phyloP scores from a whole-genome alignment of 257 asterid species.

The Gentiana macrophylla region DNA sequence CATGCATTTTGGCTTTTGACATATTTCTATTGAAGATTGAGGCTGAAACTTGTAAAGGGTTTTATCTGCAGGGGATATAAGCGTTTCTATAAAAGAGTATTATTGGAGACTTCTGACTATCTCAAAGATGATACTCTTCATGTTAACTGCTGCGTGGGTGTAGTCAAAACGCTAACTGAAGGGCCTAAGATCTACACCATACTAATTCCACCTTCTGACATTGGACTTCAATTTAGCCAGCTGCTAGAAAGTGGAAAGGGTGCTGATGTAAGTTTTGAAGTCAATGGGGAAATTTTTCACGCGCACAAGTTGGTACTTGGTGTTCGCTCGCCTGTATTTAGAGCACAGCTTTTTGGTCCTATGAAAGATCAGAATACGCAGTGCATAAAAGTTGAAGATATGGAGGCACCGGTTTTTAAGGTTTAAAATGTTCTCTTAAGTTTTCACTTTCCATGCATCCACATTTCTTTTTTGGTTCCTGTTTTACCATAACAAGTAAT shows the following conservation, averaged over 20 bases:
- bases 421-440: slow-evolving; percentile 15
- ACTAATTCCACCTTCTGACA: slow-evolving; percentile 66
- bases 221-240: slow-evolving; percentile 76
- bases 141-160: slow-evolving; percentile 90
- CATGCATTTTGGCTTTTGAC: background rate
- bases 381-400: slow-evolving; percentile 61
- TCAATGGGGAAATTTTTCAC: slow-evolving; percentile 58
- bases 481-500: too few relatives aligned
- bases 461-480: too few relatives aligned
- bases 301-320: slow-evolving; percentile 95
- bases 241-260: slow-evolving; percentile 72
- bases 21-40: too few relatives aligned
- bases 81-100: slow-evolving; percentile 61
- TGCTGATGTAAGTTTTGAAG: slow-evolving; percentile 58
- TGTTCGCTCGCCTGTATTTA: slow-evolving; percentile 90
- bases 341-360: slow-evolving; percentile 93
- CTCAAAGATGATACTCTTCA: slow-evolving; percentile 83
- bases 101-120: slow-evolving; percentile 76
- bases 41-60: background rate
- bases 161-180: slow-evolving; percentile 73
- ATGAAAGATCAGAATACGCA: slow-evolving; percentile 79
- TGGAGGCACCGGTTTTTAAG: slow-evolving; percentile 89
- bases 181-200: slow-evolving; percentile 77
- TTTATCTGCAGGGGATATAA: slow-evolving; percentile 81
- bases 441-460: too few relatives aligned